Evolutionary conservation across 2,329 filamentous ascomycete species (phyloP).

Genomic region (Dactylella cylindrospora): DNA sequence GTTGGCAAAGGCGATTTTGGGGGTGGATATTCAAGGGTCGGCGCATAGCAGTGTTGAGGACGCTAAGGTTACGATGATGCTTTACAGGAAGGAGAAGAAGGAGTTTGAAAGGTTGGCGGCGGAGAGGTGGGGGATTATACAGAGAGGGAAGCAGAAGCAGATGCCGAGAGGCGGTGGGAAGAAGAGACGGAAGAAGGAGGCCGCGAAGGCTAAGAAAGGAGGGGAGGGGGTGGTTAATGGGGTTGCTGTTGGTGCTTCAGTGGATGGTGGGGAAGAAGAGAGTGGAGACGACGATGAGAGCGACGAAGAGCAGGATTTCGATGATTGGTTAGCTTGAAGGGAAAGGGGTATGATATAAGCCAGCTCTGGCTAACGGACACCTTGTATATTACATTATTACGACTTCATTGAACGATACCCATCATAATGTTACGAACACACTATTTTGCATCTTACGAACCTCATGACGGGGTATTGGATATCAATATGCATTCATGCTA

Average conservation of each 20-base stretch:
- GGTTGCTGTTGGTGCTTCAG: slow-evolving; percentile 27
- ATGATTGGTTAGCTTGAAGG: slow-evolving; percentile 40
- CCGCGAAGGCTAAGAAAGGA: slow-evolving; percentile 6
- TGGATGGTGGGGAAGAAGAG: slow-evolving; percentile 12
- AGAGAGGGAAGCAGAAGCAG: too few species aligned
- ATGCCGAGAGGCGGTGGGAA: slow-evolving; percentile 40
- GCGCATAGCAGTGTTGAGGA: slow-evolving; percentile 72
- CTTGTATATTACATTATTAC: too few species aligned
- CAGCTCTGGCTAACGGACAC: too few species aligned
- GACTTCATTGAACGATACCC: too few species aligned
- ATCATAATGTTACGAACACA: too few species aligned
- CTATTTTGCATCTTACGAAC: too few species aligned
- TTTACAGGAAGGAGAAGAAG: slow-evolving; percentile 80
- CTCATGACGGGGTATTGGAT: too few species aligned
- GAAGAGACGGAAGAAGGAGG: slow-evolving; percentile 40
- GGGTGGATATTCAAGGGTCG: slow-evolving; percentile 65
- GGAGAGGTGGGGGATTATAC: slow-evolving; percentile 50
- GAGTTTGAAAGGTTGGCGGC: slow-evolving; percentile 67
- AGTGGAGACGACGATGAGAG: neutral
- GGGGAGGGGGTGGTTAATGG: slow-evolving; percentile 16
- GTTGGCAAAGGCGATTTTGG: slow-evolving; percentile 61
- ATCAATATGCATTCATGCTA: too few species aligned
- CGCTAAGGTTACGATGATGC: slow-evolving; percentile 82
- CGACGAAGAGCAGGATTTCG: slow-evolving; percentile 26
- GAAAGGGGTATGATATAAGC: too few species aligned